These are phyloP conservation scores for Cutaneotrichosporon spelunceum DNA, from an alignment of 1,284 basidiomycete genomes.

Conservation along the genomic window DNA sequence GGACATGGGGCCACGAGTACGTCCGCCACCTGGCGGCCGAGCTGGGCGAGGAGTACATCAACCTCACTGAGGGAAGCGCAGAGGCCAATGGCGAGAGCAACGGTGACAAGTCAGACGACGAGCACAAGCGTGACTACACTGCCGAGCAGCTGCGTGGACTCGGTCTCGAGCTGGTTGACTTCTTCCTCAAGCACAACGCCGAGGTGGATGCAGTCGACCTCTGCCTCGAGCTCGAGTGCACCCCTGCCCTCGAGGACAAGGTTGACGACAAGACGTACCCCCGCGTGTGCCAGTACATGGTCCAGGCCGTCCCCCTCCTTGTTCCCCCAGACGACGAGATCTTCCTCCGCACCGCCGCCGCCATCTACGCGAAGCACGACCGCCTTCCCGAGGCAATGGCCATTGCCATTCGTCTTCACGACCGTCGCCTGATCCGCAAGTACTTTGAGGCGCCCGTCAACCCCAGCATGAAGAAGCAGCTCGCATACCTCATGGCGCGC, in stretches of 20 bases:
- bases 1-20: slow-evolving; percentile 98
- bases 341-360: slow-evolving; percentile 86
- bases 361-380: slow-evolving; percentile 81
- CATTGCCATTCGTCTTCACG: slow-evolving; percentile 81
- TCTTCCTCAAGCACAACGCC: slow-evolving; percentile 90
- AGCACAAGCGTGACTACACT: slow-evolving; percentile 32
- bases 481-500: slow-evolving; percentile 89
- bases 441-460: slow-evolving; percentile 87
- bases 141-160: slow-evolving; percentile 69
- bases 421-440: slow-evolving; percentile 69
- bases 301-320: slow-evolving; percentile 87
- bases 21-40: slow-evolving; percentile 96
- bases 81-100: slow-evolving; percentile 38
- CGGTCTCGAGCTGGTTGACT: slow-evolving; percentile 82
- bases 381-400: slow-evolving; percentile 90
- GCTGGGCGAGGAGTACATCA: slow-evolving; percentile 84
- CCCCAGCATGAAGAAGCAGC: slow-evolving; percentile 88
- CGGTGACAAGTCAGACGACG: slow-evolving; percentile 15
- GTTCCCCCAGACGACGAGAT: slow-evolving; percentile 88
- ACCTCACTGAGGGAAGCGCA: slow-evolving; percentile 41
- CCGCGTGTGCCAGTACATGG: slow-evolving; percentile 97
- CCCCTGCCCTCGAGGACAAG: slow-evolving; percentile 69
- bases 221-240: slow-evolving; percentile 89
- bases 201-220: slow-evolving; percentile 98
- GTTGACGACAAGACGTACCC: slow-evolving; percentile 76